Evolutionary conservation across 2,329 filamentous ascomycete species (phyloP), one percentile per base, ranked within the genome.

Genomic region (Coleophoma eucalyptorum): DNA sequence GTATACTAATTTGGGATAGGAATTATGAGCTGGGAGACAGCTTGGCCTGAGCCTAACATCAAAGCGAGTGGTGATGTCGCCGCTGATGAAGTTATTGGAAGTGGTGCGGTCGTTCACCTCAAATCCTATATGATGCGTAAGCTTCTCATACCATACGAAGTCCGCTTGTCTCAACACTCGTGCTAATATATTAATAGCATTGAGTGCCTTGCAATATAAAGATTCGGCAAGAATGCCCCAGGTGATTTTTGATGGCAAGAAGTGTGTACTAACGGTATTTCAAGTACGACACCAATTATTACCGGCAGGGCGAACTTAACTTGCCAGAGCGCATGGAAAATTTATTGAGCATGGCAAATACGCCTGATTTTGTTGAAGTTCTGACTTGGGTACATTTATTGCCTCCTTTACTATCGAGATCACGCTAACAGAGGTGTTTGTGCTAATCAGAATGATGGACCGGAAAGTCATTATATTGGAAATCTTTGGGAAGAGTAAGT

Each of bases 381-480:
- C 10, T 35, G 10, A 35, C 10, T 15, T 35, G 33, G 33, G n/a
- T n/a, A n/a, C n/a, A n/a, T n/a, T n/a, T n/a, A n/a, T n/a, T n/a
- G n/a, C n/a, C n/a, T n/a, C n/a, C n/a, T n/a, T n/a, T n/a, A n/a
- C n/a, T n/a, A n/a, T n/a, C n/a, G n/a, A n/a, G n/a, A n/a, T n/a
- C 33, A 35, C 15, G 33, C 33, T 35, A 35, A 35, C 33, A 35
- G 15, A 35, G 33, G 33, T n/a, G n/a, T n/a, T n/a, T n/a, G n/a
- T n/a, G n/a, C n/a, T n/a, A n/a, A 35, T n/a, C n/a, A n/a, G 65
- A 68, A 70, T 50, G 66, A 69, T 48, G 67, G 63, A 2, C 63
- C 65, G 15, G 67, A 69, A 49, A 63, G 61, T 51, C 69, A 71
- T 54, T 70, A 71, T 55, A 63, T 70, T 38, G 67, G 67, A 31